Percentiles rank a stretch among this genome's conserved stretches.
These are phyloP conservation scores for Boletus sp. DNA, from an alignment of 768 basidiomycete genomes.

Conservation along the genomic window DNA sequence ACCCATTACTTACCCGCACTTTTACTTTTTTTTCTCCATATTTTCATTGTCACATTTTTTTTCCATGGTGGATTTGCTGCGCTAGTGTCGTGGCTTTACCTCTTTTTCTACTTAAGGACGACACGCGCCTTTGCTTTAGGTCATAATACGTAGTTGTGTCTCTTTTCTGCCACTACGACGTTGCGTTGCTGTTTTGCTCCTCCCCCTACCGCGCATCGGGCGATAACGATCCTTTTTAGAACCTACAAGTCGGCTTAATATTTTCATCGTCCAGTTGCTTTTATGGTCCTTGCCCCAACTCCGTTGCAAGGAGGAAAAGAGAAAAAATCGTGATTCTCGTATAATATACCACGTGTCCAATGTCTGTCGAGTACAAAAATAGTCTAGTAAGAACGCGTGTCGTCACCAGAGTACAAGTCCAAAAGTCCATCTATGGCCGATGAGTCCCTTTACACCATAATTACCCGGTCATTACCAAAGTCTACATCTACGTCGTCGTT, in stretches of 20 bases:
- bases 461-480: background rate
- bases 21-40: conserved; percentile 9
- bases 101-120: conserved; percentile 24
- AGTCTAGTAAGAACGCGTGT: background rate
- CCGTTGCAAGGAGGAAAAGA: conserved; percentile 5
- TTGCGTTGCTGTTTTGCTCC: conserved; percentile 32
- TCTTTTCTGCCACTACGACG: conserved; percentile 23
- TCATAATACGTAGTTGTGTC: conserved; percentile 28
- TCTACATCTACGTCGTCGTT: conserved; percentile 7
- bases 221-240: conserved; percentile 27
- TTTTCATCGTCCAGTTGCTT: conserved; percentile 9
- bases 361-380: background rate
- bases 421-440: background rate
- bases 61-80: conserved; percentile 18
- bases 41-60: conserved; percentile 1
- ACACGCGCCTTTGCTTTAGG: conserved; percentile 23
- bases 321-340: background rate
- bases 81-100: conserved; percentile 21
- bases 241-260: conserved; percentile 21
- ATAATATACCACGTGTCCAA: conserved; percentile 4
- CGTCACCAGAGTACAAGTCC: background rate
- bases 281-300: conserved; percentile 3
- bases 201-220: conserved; percentile 18
- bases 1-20: conserved; percentile 22
- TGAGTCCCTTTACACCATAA: background rate